phyloP scores from a whole-genome alignment of 345 rosid species.

The Cardiospermum halicacabum region DNA sequence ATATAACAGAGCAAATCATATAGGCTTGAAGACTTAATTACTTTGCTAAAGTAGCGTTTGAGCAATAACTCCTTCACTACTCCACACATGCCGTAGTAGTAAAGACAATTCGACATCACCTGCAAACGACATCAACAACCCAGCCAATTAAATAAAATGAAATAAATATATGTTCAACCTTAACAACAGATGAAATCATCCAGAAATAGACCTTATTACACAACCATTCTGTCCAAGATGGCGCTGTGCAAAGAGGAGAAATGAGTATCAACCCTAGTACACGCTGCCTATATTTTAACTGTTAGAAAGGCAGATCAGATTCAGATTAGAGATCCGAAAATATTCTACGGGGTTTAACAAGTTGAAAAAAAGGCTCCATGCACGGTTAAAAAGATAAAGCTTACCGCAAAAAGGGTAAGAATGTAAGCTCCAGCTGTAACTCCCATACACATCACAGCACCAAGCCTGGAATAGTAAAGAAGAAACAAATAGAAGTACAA shows the following conservation, averaged over 20 bases:
- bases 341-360: background rate
- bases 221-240: constrained; percentile 97
- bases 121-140: constrained; percentile 27
- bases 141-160: too few species aligned
- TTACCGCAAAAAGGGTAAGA: constrained; percentile 88
- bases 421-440: constrained; percentile 97
- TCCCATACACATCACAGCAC: constrained; percentile 98
- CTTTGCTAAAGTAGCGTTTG: constrained; percentile 93
- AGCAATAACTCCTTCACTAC: constrained; percentile 79
- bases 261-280: constrained; percentile 88
- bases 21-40: constrained; percentile 22
- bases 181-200: constrained; percentile 12
- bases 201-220: constrained; percentile 61
- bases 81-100: constrained; percentile 94
- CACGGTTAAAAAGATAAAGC: constrained; percentile 22
- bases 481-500: background rate
- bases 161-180: constrained; percentile 4
- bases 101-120: constrained; percentile 81
- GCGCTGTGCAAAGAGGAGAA: constrained; percentile 88
- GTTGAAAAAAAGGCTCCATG: background rate
- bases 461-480: constrained; percentile 49
- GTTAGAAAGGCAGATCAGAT: constrained; percentile 17
- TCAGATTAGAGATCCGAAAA: constrained; percentile 6
- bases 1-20: constrained; percentile 6
- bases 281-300: constrained; percentile 89